A percentile compares a stretch with the other conserved stretches of the same genome.
Conservation (phyloP, 371 early-diverging fungal genomes). For the Actinomortierella ambigua region DNA sequence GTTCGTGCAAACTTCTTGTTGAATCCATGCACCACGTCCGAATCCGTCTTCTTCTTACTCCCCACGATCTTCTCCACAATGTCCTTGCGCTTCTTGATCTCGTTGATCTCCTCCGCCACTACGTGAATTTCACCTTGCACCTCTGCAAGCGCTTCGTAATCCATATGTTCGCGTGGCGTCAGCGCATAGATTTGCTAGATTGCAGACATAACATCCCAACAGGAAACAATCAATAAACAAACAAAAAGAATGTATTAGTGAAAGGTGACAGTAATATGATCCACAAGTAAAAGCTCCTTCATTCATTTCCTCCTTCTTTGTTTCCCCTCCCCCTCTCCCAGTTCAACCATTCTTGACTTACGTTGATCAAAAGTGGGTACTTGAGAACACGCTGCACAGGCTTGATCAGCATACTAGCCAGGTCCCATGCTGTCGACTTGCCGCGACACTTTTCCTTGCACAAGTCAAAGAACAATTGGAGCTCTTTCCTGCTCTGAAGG, state of each 20-base stretch:
- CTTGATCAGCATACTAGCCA: constrained; percentile 79
- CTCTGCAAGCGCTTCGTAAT: constrained; percentile 55
- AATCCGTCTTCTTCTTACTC: constrained; percentile 67
- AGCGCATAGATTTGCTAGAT: constrained; percentile 65
- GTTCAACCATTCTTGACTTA: constrained; percentile 33
- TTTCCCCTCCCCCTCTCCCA: no score
- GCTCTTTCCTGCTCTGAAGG: constrained; percentile 51
- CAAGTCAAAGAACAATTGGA: constrained; percentile 61
- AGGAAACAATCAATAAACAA: not conserved
- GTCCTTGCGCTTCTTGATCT: constrained; percentile 83
- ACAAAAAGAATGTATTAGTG: constrained; percentile 1
- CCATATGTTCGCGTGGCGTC: constrained; percentile 64
- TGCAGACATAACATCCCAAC: not conserved
- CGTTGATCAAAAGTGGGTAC: constrained; percentile 77
- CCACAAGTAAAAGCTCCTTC: no score
- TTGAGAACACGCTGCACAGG: constrained; percentile 90
- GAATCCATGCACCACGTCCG: constrained; percentile 73
- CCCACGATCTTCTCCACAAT: constrained; percentile 80
- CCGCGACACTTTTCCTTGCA: constrained; percentile 61
- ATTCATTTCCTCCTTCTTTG: no score
- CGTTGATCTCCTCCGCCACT: constrained; percentile 85
- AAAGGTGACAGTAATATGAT: no score
- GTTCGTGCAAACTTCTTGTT: constrained; percentile 74
- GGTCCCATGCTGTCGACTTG: constrained; percentile 82
- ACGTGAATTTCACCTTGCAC: constrained; percentile 54